Evolutionary conservation across 2,329 filamentous ascomycete species (phyloP).

Genomic region (Colletotrichum sp.): DNA sequence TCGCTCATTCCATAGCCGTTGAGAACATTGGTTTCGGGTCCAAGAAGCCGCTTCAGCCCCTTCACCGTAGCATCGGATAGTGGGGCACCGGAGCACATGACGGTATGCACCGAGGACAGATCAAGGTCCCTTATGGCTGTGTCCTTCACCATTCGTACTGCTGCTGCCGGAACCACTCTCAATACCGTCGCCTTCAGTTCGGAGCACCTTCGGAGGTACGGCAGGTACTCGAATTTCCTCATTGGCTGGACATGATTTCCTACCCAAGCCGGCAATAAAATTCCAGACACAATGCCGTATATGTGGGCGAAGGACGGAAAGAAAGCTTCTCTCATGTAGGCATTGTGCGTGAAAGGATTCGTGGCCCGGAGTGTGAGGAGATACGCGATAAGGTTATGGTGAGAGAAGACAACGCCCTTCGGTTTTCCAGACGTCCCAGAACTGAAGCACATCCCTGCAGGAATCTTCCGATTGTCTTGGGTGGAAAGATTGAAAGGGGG

Average conservation of each 20-base stretch:
- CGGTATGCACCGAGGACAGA: background rate
- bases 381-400: slow-evolving; percentile 27
- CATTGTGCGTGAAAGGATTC: slow-evolving; percentile 27
- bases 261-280: slow-evolving; percentile 25
- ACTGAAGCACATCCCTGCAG: slow-evolving; percentile 27
- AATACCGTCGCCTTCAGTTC: slow-evolving; percentile 24
- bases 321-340: slow-evolving; percentile 28
- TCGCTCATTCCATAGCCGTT: slow-evolving; percentile 31
- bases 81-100: background rate
- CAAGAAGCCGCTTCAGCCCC: slow-evolving; percentile 14
- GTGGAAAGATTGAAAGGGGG: background rate
- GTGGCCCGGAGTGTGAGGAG: slow-evolving; percentile 24
- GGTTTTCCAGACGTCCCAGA: slow-evolving; percentile 28
- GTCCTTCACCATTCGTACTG: slow-evolving; percentile 26
- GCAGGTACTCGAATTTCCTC: slow-evolving; percentile 24
- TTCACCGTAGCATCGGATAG: slow-evolving; percentile 23
- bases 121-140: background rate
- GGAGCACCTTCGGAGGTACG: slow-evolving; percentile 23
- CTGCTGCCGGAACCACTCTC: slow-evolving; percentile 26
- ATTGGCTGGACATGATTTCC: slow-evolving; percentile 26
- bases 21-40: slow-evolving; percentile 16
- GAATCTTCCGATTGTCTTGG: background rate
- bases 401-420: slow-evolving; percentile 26
- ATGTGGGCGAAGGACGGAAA: slow-evolving; percentile 30
- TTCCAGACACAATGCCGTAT: slow-evolving; percentile 27